These are phyloP conservation scores for Pseudogymnoascus sp. DNA, from an alignment of 2,329 filamentous ascomycete species.

Conservation along the genomic window DNA sequence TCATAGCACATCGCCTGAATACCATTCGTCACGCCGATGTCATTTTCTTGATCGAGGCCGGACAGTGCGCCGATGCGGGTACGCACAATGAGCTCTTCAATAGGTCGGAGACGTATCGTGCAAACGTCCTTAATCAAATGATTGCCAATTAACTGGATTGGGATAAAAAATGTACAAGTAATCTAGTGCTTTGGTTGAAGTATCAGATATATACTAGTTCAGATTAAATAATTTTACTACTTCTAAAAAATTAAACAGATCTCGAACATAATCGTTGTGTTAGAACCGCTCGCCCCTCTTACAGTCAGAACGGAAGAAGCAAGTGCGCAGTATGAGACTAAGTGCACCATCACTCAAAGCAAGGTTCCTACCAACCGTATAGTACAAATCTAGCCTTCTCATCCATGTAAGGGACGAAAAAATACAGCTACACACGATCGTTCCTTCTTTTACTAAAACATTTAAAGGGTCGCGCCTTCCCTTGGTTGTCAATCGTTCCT, in stretches of 20 bases:
- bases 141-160: background rate
- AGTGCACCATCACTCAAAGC: no score
- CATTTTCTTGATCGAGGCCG: conserved; percentile 27
- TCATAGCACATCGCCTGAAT: conserved; percentile 30
- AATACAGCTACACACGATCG: no score
- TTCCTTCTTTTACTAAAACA: no score
- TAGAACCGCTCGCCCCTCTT: background rate
- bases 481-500: no score
- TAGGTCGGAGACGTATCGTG: conserved; percentile 24
- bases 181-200: background rate
- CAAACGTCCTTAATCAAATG: conserved; percentile 8
- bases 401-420: no score
- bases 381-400: no score
- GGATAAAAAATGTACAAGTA: background rate
- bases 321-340: no score
- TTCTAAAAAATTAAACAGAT: background rate
- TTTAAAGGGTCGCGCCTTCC: no score
- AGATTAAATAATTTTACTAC: background rate
- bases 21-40: conserved; percentile 27
- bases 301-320: background rate
- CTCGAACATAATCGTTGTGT: background rate
- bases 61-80: conserved; percentile 26
- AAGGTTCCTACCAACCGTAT: no score
- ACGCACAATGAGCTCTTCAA: conserved; percentile 24
- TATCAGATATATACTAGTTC: background rate